Conservation (phyloP, 805 yeast species). For the Saturnispora diversa region DNA sequence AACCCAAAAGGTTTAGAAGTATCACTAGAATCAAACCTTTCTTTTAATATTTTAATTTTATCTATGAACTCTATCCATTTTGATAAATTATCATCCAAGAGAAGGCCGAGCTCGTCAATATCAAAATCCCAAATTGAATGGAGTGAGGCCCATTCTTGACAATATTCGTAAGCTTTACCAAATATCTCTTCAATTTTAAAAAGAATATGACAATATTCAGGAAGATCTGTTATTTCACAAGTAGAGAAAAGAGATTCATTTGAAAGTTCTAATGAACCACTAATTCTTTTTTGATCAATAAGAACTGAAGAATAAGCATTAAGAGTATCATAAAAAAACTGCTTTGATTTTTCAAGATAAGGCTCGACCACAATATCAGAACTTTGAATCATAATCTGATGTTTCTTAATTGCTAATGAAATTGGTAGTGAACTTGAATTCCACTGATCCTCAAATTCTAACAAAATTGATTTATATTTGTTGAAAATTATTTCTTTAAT, state of each 20-base stretch:
- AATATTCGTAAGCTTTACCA: background rate
- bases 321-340: slow-evolving; percentile 20
- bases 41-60: slow-evolving; percentile 37
- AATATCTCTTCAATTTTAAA: background rate
- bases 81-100: slow-evolving; percentile 30
- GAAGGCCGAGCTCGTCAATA: slow-evolving; percentile 31
- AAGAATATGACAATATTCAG: slow-evolving; percentile 1
- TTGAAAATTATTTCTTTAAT: slow-evolving; percentile 24
- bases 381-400: slow-evolving; percentile 32
- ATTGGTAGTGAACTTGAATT: slow-evolving; percentile 20
- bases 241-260: background rate
- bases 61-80: slow-evolving; percentile 43
- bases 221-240: background rate
- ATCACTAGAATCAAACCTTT: slow-evolving; percentile 44
- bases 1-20: slow-evolving; percentile 34
- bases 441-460: slow-evolving; percentile 8
- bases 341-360: slow-evolving; percentile 32
- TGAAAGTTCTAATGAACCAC: background rate
- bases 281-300: slow-evolving; percentile 23
- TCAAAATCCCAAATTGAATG: slow-evolving; percentile 55
- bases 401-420: slow-evolving; percentile 15
- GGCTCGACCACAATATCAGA: slow-evolving; percentile 35
- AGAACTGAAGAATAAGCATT: slow-evolving; percentile 23
- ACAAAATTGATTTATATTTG: slow-evolving; percentile 22
- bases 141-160: slow-evolving; percentile 40